phyloP scores from a whole-genome alignment of 2,329 filamentous ascomycete genomes.

The Aspergillus viridinutans region DNA sequence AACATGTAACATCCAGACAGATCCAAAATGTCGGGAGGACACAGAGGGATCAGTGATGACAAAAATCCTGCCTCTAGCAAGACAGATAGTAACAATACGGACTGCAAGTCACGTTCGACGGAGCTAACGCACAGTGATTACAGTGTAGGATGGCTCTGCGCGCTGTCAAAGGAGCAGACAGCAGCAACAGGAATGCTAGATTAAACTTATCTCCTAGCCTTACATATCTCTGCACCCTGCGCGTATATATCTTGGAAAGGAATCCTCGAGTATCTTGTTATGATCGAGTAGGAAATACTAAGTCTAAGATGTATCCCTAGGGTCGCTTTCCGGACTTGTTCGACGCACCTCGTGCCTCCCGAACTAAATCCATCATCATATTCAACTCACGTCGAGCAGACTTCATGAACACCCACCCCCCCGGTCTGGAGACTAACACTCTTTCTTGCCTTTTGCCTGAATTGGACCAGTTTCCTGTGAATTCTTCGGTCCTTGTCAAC shows the following conservation, averaged over 20 bases:
- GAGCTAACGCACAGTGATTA: slow-evolving; percentile 8
- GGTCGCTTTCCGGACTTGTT: not conserved
- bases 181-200: slow-evolving; percentile 21
- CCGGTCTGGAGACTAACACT: fast-evolving
- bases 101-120: too few species aligned
- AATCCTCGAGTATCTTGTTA: not conserved
- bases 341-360: not conserved
- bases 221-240: too few species aligned
- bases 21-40: too few species aligned
- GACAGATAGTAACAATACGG: too few species aligned
- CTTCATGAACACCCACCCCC: not conserved
- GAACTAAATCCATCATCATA: not conserved
- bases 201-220: not conserved
- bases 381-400: not conserved
- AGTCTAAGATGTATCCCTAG: not conserved
- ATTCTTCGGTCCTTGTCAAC: not conserved
- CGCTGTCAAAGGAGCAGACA: slow-evolving; percentile 17
- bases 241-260: not conserved
- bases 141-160: slow-evolving; percentile 18
- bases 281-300: too few species aligned
- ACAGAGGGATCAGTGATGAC: too few species aligned
- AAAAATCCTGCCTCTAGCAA: too few species aligned
- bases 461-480: too few species aligned
- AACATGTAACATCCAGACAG: too few species aligned
- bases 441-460: too few species aligned